Conservation (phyloP, 176 grass and related monocot species). For the Triticum turgidum region DNA sequence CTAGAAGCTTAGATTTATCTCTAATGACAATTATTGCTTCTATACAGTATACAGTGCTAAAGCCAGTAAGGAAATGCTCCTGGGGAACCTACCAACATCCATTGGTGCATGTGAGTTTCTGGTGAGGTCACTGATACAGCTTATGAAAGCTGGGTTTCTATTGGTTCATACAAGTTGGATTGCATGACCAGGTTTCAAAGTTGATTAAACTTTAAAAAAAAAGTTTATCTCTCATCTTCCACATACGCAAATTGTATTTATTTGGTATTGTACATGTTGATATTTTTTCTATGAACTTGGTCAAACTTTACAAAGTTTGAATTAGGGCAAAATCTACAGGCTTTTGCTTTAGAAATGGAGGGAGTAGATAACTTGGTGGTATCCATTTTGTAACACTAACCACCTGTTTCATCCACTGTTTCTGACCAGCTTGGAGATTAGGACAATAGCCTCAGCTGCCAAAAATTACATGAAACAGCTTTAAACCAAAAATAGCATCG, state of each 20-base stretch:
- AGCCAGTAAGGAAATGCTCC: neutral
- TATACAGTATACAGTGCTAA: neutral
- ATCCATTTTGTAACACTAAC: neutral
- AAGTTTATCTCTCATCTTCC: neutral
- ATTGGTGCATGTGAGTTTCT: neutral
- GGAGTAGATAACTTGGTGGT: neutral
- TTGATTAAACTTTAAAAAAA: neutral
- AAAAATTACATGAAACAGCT: neutral
- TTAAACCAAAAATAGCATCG: neutral
- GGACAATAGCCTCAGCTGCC: neutral
- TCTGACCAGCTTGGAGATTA: neutral
- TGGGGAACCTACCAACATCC: neutral
- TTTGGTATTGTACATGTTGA: neutral
- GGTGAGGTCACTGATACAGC: neutral
- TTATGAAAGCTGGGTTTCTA: neutral
- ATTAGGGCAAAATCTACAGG: neutral
- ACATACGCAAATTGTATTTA: neutral
- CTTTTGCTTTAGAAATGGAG: neutral
- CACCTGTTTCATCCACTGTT: neutral
- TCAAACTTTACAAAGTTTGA: neutral
- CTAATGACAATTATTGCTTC: neutral
- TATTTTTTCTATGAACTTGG: neutral
- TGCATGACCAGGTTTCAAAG: neutral
- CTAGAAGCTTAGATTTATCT: neutral
- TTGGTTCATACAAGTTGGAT: neutral